These are phyloP conservation scores for Pyrenophora tritici-repentis DNA, from an alignment of 2,329 filamentous ascomycete species.

Conservation along the genomic window DNA sequence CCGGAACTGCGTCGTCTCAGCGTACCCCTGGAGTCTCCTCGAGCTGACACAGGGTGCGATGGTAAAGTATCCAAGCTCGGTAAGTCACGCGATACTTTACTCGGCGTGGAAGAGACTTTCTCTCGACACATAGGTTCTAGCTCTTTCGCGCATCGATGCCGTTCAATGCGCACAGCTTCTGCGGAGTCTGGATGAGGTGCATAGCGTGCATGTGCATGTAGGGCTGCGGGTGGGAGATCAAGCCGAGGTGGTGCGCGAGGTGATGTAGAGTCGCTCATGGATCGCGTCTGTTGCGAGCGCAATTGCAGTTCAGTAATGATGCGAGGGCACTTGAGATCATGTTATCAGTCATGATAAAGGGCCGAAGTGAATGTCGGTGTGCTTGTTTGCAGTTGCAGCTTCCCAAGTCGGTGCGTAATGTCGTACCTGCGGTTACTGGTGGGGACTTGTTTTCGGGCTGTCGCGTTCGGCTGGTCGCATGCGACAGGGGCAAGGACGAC, in stretches of 20 bases:
- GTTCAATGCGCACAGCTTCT: slow-evolving; percentile 23
- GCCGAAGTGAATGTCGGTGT: too few species aligned
- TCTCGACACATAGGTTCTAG: slow-evolving; percentile 8
- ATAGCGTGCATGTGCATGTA: slow-evolving; percentile 11
- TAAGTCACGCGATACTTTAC: background rate
- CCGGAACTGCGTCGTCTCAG: slow-evolving; percentile 1
- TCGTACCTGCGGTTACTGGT: too few species aligned
- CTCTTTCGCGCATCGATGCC: slow-evolving; percentile 23
- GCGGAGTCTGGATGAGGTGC: slow-evolving; percentile 26
- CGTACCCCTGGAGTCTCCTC: background rate
- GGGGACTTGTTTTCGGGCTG: too few species aligned
- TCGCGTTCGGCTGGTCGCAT: too few species aligned
- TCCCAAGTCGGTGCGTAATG: too few species aligned
- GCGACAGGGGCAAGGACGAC: too few species aligned
- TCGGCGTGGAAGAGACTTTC: background rate
- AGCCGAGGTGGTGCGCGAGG: slow-evolving; percentile 12
- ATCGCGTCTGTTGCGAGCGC: background rate
- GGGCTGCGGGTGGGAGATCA: slow-evolving; percentile 16
- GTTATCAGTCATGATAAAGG: background rate
- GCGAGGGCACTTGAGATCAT: background rate
- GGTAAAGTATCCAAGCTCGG: slow-evolving; percentile 5
- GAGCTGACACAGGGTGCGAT: slow-evolving; percentile 9
- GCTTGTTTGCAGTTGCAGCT: too few species aligned
- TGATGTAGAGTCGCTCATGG: slow-evolving; percentile 15
- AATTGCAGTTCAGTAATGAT: background rate